Evolutionary conservation across 1,284 basidiomycete genomes (phyloP).

Genomic region (Ustilago vetiveriae): DNA sequence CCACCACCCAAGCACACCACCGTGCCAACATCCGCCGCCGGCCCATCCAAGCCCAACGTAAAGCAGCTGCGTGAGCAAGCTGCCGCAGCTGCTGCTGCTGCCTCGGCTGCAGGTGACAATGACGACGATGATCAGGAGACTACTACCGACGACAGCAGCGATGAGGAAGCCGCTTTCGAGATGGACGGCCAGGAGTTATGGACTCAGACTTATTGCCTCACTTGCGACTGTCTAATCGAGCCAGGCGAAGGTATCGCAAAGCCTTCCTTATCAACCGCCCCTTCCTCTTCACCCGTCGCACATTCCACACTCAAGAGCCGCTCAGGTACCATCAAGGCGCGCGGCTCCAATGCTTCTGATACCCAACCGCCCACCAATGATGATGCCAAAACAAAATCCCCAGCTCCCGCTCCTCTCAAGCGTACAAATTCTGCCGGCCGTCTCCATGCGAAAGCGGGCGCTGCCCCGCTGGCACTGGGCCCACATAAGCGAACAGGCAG

Average conservation of each 20-base stretch:
- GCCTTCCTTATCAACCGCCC: neutral
- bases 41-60: constrained; percentile 26
- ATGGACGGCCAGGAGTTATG: constrained; percentile 63
- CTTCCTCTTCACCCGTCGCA: constrained; percentile 5
- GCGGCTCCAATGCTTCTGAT: constrained; percentile 30
- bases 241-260: constrained; percentile 54
- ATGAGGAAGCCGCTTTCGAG: constrained; percentile 53
- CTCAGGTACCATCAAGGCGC: constrained; percentile 53
- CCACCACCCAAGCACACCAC: constrained; percentile 13
- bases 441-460: constrained; percentile 48
- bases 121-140: constrained; percentile 39
- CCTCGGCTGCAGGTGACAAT: neutral
- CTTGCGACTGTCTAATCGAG: constrained; percentile 61
- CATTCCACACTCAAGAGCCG: constrained; percentile 50
- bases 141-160: constrained; percentile 44
- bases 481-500: constrained; percentile 58
- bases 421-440: constrained; percentile 53
- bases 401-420: constrained; percentile 31
- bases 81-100: constrained; percentile 1
- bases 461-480: constrained; percentile 37
- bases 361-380: constrained; percentile 7
- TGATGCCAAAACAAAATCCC: constrained; percentile 11
- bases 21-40: neutral
- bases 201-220: constrained; percentile 58
- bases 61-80: constrained; percentile 9